Evolutionary conservation across 202 grass and related monocot genomes (phyloP).

Genomic region (Sporobolus alterniflorus): DNA sequence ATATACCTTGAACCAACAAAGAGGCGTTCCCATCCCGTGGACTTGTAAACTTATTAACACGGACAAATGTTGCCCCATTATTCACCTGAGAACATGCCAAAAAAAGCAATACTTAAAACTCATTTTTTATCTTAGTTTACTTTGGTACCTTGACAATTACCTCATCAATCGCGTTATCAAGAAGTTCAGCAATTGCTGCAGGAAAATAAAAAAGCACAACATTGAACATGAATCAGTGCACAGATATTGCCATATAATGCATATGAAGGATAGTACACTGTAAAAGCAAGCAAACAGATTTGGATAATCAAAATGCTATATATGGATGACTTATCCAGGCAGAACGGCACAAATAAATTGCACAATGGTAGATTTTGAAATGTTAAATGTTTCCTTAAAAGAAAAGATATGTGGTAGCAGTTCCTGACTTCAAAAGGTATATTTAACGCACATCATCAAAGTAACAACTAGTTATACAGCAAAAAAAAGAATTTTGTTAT

Average conservation of each 20-base stretch:
- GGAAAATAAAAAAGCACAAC: slow-evolving; percentile 33
- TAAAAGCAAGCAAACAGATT: slow-evolving; percentile 15
- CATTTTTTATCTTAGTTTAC: slow-evolving; percentile 19
- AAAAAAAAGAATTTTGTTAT: background rate
- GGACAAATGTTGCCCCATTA: slow-evolving; percentile 86
- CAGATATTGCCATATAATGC: slow-evolving; percentile 28
- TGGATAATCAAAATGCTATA: slow-evolving; percentile 5
- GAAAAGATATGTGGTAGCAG: background rate
- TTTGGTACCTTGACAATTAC: slow-evolving; percentile 45
- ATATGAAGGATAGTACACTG: background rate
- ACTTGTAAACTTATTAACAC: slow-evolving; percentile 72
- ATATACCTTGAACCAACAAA: slow-evolving; percentile 91
- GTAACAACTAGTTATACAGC: slow-evolving; percentile 13
- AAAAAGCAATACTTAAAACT: slow-evolving; percentile 33
- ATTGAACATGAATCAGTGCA: slow-evolving; percentile 11
- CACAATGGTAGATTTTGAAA: slow-evolving; percentile 3
- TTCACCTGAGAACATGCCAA: slow-evolving; percentile 62
- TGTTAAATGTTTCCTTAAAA: slow-evolving; percentile 14
- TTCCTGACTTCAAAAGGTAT: slow-evolving; percentile 2
- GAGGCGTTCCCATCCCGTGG: slow-evolving; percentile 57
- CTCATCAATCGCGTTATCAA: slow-evolving; percentile 99
- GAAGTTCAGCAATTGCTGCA: slow-evolving; percentile 96
- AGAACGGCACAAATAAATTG: background rate
- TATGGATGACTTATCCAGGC: background rate
- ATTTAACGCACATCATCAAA: slow-evolving; percentile 2